Evolutionary conservation across 83 land plant genomes (phyloP).

Genomic region (Isoetes engelmannii): DNA sequence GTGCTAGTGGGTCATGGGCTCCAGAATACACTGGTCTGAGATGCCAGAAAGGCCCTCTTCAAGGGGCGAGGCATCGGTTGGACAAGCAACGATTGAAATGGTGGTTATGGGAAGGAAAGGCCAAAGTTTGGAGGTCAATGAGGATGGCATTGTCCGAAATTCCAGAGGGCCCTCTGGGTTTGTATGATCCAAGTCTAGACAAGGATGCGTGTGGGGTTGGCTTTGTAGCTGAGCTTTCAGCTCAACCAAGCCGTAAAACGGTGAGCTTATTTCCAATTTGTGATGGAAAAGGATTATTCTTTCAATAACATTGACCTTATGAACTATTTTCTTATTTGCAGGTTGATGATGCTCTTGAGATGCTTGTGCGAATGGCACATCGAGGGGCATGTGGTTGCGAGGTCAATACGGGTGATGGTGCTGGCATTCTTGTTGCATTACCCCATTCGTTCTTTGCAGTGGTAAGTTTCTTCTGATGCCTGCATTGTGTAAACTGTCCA

Average conservation of each 20-base stretch:
- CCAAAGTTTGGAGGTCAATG: not conserved
- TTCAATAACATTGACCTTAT: no score
- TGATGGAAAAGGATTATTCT: no score
- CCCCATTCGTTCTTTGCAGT: slow-evolving; percentile 57
- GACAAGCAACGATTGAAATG: no score
- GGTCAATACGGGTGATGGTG: slow-evolving; percentile 85
- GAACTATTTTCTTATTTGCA: slow-evolving; percentile 6
- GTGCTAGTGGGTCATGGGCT: no score
- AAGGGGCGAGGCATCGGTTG: no score
- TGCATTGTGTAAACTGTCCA: not conserved
- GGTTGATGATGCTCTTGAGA: slow-evolving; percentile 75
- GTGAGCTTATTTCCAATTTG: slow-evolving; percentile 28
- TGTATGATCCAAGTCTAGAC: slow-evolving; percentile 83
- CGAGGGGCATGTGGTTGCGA: slow-evolving; percentile 95
- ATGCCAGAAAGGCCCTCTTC: no score
- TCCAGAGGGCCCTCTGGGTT: slow-evolving; percentile 76
- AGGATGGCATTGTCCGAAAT: slow-evolving; percentile 50
- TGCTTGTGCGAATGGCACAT: slow-evolving; percentile 78
- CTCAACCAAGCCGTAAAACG: slow-evolving; percentile 66
- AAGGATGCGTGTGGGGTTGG: slow-evolving; percentile 99
- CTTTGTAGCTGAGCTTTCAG: slow-evolving; percentile 93
- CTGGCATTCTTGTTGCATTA: slow-evolving; percentile 69
- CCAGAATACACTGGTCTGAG: no score
- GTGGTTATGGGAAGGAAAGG: no score
- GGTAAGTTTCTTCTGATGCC: slow-evolving; percentile 26